A percentile compares a stretch with the other conserved stretches of the same genome.
Conservation (phyloP, 2,329 filamentous ascomycete species). For the Monosporascus cannonballus region DNA sequence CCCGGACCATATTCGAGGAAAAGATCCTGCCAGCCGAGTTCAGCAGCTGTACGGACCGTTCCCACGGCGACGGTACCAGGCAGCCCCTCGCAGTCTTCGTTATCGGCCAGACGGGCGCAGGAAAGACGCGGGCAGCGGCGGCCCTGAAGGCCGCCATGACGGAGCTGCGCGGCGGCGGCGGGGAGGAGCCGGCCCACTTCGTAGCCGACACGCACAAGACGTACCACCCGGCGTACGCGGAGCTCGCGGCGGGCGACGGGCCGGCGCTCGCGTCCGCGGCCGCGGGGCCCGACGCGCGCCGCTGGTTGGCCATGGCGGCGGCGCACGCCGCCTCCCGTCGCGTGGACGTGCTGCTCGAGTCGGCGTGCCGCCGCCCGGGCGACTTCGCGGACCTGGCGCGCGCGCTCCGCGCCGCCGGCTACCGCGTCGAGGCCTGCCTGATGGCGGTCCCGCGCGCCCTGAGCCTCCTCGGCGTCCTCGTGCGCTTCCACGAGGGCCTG, state of each 20-base stretch:
- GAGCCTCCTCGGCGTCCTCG: constrained; percentile 36
- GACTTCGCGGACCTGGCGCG: constrained; percentile 33
- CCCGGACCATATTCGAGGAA: constrained; percentile 25
- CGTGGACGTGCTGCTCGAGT: constrained; percentile 37
- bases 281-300: constrained; percentile 34
- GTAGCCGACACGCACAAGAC: constrained; percentile 45
- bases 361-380: constrained; percentile 36
- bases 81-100: constrained; percentile 35
- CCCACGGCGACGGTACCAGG: neutral
- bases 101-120: constrained; percentile 43
- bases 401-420: constrained; percentile 28
- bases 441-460: constrained; percentile 36
- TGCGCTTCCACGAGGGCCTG: constrained; percentile 30
- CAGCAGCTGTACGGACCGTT: constrained; percentile 4
- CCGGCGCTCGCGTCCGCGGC: constrained; percentile 32
- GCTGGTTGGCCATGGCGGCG: constrained; percentile 37
- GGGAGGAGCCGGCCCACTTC: constrained; percentile 29
- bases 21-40: constrained; percentile 28
- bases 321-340: constrained; percentile 22
- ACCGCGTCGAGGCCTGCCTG: constrained; percentile 33
- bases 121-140: constrained; percentile 39
- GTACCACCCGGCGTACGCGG: constrained; percentile 37
- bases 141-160: constrained; percentile 28
- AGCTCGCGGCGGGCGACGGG: constrained; percentile 19
- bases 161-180: constrained; percentile 1